Evolutionary conservation across 352 stramenopile genomes (phyloP).

Genomic region (Phytophthora agathidicida): DNA sequence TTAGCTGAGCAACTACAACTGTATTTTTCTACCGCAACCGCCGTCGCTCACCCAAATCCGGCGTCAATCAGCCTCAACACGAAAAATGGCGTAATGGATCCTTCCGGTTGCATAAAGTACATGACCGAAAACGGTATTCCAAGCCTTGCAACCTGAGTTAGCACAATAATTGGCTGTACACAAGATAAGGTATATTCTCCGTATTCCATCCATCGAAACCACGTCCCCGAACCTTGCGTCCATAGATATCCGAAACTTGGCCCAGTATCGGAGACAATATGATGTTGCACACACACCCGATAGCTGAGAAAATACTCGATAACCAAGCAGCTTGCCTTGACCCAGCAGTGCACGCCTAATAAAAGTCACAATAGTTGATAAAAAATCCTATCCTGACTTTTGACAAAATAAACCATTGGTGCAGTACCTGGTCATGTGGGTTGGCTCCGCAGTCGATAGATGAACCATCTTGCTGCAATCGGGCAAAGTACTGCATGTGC

Average conservation of each 20-base stretch:
- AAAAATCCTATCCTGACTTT: too few relatives aligned
- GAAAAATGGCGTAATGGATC: constrained; percentile 71
- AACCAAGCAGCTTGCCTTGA: constrained; percentile 72
- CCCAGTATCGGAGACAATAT: constrained; percentile 70
- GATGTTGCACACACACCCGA: constrained; percentile 61
- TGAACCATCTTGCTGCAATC: constrained; percentile 46
- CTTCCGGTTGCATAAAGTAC: constrained; percentile 61
- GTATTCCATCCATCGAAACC: not conserved
- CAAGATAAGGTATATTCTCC: too few relatives aligned
- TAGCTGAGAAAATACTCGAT: constrained; percentile 65
- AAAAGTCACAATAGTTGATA: not conserved
- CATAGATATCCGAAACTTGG: constrained; percentile 69
- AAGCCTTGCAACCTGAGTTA: constrained; percentile 62
- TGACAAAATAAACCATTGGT: not conserved
- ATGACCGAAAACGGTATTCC: constrained; percentile 70
- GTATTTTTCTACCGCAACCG: not conserved
- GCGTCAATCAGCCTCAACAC: constrained; percentile 57
- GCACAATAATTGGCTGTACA: constrained; percentile 65
- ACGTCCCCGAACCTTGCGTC: constrained; percentile 63
- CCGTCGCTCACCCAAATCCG: constrained; percentile 54
- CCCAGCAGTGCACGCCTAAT: constrained; percentile 56
- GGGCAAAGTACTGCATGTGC: constrained; percentile 81
- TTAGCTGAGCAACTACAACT: not conserved
- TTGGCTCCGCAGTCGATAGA: constrained; percentile 65
- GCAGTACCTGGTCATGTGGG: constrained; percentile 39